A percentile compares a stretch with the other conserved stretches of the same genome.
Conservation (phyloP, 257 asterid species). For the Capsicum baccatum region DNA sequence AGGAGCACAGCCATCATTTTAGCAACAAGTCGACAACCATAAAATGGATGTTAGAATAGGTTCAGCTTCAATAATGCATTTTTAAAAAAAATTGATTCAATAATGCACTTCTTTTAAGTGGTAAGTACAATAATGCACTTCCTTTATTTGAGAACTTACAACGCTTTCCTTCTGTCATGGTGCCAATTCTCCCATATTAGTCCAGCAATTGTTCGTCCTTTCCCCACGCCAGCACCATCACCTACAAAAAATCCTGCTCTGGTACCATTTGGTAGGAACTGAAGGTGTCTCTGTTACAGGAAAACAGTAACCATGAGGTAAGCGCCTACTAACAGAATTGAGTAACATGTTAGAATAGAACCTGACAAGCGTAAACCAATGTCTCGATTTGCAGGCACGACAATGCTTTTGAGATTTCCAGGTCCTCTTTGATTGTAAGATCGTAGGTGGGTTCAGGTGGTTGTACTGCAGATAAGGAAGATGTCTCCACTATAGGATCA, state of each 20-base stretch:
- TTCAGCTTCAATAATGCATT: neutral
- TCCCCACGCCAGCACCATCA: slow-evolving; percentile 99
- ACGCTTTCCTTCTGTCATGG: slow-evolving; percentile 78
- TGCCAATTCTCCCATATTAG: slow-evolving; percentile 99
- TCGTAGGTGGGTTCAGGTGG: slow-evolving; percentile 95
- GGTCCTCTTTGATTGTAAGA: slow-evolving; percentile 72
- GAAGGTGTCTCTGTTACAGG: slow-evolving; percentile 82
- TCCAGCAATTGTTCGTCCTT: slow-evolving; percentile 98
- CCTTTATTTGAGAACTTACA: slow-evolving; percentile 57
- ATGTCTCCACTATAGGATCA: slow-evolving; percentile 95
- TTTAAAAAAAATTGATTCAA: neutral
- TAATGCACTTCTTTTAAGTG: neutral
- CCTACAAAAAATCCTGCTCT: slow-evolving; percentile 99
- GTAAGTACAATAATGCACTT: slow-evolving; percentile 5
- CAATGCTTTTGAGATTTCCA: slow-evolving; percentile 75
- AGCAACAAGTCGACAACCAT: slow-evolving; percentile 1
- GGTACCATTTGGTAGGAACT: slow-evolving; percentile 80
- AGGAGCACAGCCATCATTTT: slow-evolving; percentile 21
- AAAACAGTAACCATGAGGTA: slow-evolving; percentile 35
- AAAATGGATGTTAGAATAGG: neutral
- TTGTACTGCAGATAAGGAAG: slow-evolving; percentile 88
- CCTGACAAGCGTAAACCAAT: slow-evolving; percentile 97
- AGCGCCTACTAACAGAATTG: slow-evolving; percentile 30
- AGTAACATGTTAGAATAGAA: slow-evolving; percentile 38
- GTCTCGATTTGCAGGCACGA: slow-evolving; percentile 99